Conservation (phyloP, 1,139 yeast species). For the Petasospora rhodanensis region DNA sequence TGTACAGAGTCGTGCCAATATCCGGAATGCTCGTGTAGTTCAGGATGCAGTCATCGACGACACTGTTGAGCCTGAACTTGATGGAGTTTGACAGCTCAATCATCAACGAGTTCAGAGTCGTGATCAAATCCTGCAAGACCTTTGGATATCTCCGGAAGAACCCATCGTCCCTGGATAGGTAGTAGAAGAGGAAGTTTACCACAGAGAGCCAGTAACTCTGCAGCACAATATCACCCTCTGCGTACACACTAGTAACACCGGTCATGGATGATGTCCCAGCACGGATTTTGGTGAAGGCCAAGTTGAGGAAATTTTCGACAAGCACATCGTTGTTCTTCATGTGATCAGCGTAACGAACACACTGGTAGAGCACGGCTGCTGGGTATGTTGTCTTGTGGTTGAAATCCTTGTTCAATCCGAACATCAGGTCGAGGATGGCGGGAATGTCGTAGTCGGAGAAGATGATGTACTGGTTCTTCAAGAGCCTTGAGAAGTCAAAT, state of each 20-base stretch:
- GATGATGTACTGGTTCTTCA: constrained; percentile 39
- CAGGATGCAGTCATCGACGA: constrained; percentile 60
- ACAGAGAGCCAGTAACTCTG: constrained; percentile 74
- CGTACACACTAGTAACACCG: constrained; percentile 47
- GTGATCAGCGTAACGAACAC: constrained; percentile 58
- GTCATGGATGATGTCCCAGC: constrained; percentile 42
- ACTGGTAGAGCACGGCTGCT: constrained; percentile 64
- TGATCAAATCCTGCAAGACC: constrained; percentile 56
- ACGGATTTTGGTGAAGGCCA: constrained; percentile 58
- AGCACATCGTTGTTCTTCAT: constrained; percentile 49
- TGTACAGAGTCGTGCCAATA: constrained; percentile 45
- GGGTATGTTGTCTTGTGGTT: constrained; percentile 59
- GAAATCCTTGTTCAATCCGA: constrained; percentile 39
- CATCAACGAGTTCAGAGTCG: constrained; percentile 54
- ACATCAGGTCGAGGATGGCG: constrained; percentile 50
- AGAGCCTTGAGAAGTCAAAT: constrained; percentile 30
- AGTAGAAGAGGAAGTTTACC: constrained; percentile 62
- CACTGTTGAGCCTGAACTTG: constrained; percentile 50
- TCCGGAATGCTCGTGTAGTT: constrained; percentile 65
- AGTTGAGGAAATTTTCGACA: constrained; percentile 53
- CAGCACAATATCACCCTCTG: constrained; percentile 62
- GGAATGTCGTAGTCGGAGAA: constrained; percentile 69
- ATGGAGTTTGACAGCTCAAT: constrained; percentile 63
- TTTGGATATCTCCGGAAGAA: constrained; percentile 51
- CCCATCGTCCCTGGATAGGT: constrained; percentile 50